Percentiles rank a stretch among this genome's conserved stretches.
These are phyloP conservation scores for Neurospora intermedia DNA, from an alignment of 495 filamentous ascomycete species.

Conservation along the genomic window DNA sequence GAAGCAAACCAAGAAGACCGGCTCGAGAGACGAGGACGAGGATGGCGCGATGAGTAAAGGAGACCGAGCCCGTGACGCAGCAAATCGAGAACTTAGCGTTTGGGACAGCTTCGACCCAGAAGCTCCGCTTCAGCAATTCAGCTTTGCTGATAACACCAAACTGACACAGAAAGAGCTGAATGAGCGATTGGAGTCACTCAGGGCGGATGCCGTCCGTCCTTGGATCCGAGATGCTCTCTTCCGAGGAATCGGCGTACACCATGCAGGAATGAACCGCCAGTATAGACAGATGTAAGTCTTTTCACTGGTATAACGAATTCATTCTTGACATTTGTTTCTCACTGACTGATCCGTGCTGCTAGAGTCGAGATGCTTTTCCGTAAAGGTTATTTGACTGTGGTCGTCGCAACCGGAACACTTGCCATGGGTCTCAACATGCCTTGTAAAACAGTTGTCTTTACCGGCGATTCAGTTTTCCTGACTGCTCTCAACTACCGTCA, in stretches of 20 bases:
- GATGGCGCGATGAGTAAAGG: conserved; percentile 22
- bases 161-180: conserved; percentile 42
- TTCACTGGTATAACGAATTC: neutral
- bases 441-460: conserved; percentile 70
- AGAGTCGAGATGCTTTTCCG: conserved; percentile 63
- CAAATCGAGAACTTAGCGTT: conserved; percentile 37
- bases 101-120: conserved; percentile 56
- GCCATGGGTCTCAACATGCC: conserved; percentile 79
- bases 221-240: conserved; percentile 42
- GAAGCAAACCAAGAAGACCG: conserved; percentile 25
- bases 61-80: conserved; percentile 14
- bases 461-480: conserved; percentile 58
- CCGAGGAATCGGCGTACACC: conserved; percentile 65
- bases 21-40: conserved; percentile 12
- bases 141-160: conserved; percentile 51
- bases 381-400: conserved; percentile 59
- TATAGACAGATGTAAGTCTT: conserved; percentile 47
- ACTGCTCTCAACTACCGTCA: conserved; percentile 69
- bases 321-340: neutral
- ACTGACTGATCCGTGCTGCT: conserved; percentile 15
- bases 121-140: conserved; percentile 49
- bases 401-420: conserved; percentile 68
- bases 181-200: conserved; percentile 34
- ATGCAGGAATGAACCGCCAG: conserved; percentile 65
- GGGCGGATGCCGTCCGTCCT: conserved; percentile 32